Evolutionary conservation across 768 basidiomycete genomes (phyloP).

Genomic region (Antrodiella citrinella): DNA sequence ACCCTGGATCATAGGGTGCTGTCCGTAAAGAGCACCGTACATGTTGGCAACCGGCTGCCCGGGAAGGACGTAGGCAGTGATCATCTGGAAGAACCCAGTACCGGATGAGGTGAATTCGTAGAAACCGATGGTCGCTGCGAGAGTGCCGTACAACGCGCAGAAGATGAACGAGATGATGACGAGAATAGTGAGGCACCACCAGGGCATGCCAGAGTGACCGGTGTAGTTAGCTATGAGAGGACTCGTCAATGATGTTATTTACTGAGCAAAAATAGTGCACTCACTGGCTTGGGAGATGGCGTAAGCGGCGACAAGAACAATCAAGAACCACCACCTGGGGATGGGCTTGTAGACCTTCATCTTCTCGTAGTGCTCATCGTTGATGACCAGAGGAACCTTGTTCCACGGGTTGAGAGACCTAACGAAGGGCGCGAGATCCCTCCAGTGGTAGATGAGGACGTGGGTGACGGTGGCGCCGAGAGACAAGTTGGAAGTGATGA

Average conservation of each 20-base stretch:
- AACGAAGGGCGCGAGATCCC: conserved; percentile 28
- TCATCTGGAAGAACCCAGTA: conserved; percentile 22
- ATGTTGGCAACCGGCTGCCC: conserved; percentile 24
- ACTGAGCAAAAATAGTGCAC: not conserved
- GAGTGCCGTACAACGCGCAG: conserved; percentile 41
- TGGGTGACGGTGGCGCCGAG: conserved; percentile 26
- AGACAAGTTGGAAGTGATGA: conserved; percentile 27
- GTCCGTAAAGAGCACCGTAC: conserved; percentile 37
- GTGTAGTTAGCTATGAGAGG: conserved; percentile 29
- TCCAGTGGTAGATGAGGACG: conserved; percentile 29
- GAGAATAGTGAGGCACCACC: conserved; percentile 42
- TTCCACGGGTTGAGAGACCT: conserved; percentile 27
- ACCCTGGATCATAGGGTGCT: conserved; percentile 33
- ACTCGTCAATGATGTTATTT: not conserved
- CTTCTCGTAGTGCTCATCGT: conserved; percentile 40
- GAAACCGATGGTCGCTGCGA: conserved; percentile 22
- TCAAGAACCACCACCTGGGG: conserved; percentile 45
- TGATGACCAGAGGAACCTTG: conserved; percentile 18
- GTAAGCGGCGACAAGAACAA: conserved; percentile 35
- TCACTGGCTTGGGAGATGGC: conserved; percentile 36
- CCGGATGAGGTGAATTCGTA: conserved; percentile 19
- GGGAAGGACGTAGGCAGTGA: conserved; percentile 23
- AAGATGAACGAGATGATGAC: conserved; percentile 44
- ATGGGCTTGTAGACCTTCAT: conserved; percentile 42
- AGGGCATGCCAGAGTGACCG: conserved; percentile 47